Evolutionary conservation across 352 stramenopile genomes (phyloP).

Genomic region (Thraustochytrium sp.): DNA sequence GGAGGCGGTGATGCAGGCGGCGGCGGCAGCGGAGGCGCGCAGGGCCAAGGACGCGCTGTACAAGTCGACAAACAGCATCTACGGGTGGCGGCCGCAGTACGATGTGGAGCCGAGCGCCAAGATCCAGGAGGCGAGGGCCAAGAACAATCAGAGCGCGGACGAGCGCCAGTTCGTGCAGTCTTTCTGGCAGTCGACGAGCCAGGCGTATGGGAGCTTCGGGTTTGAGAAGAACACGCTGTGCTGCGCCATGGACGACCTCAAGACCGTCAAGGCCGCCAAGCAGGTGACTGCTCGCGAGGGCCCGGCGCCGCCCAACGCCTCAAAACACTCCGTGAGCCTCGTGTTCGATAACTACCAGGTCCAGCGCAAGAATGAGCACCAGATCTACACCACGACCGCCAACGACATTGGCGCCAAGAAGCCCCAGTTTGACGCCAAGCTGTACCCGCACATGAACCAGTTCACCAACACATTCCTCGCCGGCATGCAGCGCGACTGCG

Average conservation of each 20-base stretch:
- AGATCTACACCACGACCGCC: constrained; percentile 28
- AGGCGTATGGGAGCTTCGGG: constrained; percentile 18
- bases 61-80: not conserved
- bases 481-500: constrained; percentile 39
- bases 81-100: not conserved
- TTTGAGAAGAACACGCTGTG: constrained; percentile 34
- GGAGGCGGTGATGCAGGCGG: not conserved
- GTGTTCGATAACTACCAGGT: not conserved
- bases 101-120: not conserved
- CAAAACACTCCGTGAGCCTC: not conserved
- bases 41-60: not conserved
- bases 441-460: constrained; percentile 30
- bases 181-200: constrained; percentile 20
- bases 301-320: not conserved
- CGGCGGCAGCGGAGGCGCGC: not conserved
- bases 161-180: not conserved
- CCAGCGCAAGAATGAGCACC: constrained; percentile 5
- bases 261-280: constrained; percentile 2
- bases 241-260: not conserved
- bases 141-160: not conserved
- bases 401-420: constrained; percentile 35
- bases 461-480: constrained; percentile 33
- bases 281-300: not conserved
- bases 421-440: constrained; percentile 17
- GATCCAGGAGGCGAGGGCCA: not conserved